Percentiles rank a stretch among this genome's conserved stretches.
Conservation (phyloP, 352 stramenopile species). For the Aphanomyces cochlioides region DNA sequence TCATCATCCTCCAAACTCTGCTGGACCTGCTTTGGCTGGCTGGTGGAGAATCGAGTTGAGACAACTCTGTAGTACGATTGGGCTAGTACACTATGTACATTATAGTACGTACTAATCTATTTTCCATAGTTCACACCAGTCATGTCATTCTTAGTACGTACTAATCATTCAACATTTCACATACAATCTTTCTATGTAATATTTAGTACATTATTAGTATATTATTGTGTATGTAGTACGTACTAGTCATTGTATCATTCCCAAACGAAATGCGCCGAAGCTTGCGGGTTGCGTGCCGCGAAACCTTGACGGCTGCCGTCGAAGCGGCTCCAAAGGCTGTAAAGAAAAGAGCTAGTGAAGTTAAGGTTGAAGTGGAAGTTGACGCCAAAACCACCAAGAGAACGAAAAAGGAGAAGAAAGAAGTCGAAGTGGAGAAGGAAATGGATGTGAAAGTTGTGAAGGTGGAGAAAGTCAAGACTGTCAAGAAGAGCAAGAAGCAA, state of each 20-base stretch:
- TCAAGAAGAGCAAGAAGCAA: background rate
- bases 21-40: background rate
- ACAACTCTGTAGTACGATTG: background rate
- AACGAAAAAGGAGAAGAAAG: constrained; percentile 3
- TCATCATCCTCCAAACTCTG: constrained; percentile 15
- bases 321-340: background rate
- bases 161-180: no score
- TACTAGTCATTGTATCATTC: no score
- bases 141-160: no score
- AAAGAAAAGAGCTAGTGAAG: background rate
- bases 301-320: background rate
- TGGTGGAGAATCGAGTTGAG: constrained; percentile 11
- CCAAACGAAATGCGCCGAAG: constrained; percentile 17
- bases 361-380: constrained; percentile 1
- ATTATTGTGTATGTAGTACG: no score
- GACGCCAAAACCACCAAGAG: background rate
- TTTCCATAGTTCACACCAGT: no score
- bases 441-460: background rate
- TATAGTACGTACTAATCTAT: background rate
- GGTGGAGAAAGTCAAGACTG: background rate
- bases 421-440: background rate
- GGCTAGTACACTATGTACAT: background rate
- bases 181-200: no score
- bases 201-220: no score
- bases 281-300: background rate